Percentiles rank a stretch among this genome's conserved stretches.
phyloP scores from a whole-genome alignment of 164 flowering plant species.

The Liriodendron chinense region DNA sequence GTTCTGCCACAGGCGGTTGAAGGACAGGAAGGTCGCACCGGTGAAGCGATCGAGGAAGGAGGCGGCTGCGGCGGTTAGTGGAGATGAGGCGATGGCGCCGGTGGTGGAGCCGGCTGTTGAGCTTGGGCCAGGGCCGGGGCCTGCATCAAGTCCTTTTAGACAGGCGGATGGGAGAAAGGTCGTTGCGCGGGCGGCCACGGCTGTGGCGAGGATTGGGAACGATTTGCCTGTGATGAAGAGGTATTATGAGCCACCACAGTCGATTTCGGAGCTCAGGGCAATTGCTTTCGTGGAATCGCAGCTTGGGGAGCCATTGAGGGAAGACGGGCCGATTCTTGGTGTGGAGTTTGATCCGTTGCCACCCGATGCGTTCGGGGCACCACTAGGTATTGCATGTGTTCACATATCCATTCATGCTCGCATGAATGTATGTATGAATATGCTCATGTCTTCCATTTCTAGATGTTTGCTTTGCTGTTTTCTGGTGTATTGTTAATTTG shows the following conservation, averaged over 20 bases:
- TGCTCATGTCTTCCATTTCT: not conserved
- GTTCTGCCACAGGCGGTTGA: slow-evolving; percentile 91
- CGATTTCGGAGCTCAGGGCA: slow-evolving; percentile 56
- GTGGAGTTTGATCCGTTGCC: slow-evolving; percentile 94
- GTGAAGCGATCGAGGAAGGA: slow-evolving; percentile 48
- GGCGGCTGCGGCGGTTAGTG: slow-evolving; percentile 9
- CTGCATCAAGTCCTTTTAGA: slow-evolving; percentile 47
- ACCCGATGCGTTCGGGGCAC: slow-evolving; percentile 87
- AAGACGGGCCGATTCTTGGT: slow-evolving; percentile 90
- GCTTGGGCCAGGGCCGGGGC: slow-evolving; percentile 39
- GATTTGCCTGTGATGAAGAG: slow-evolving; percentile 47
- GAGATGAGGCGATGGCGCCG: slow-evolving; percentile 20
- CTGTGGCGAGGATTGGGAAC: slow-evolving; percentile 40
- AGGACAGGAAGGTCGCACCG: slow-evolving; percentile 58
- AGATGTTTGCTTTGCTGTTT: no score
- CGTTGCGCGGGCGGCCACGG: slow-evolving; percentile 32
- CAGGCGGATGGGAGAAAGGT: slow-evolving; percentile 33
- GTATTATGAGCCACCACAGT: slow-evolving; percentile 54
- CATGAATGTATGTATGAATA: not conserved
- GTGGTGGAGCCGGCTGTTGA: slow-evolving; percentile 26
- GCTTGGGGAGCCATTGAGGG: slow-evolving; percentile 74
- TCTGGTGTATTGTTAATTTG: no score
- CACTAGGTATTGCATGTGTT: slow-evolving; percentile 48
- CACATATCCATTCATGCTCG: not conserved
- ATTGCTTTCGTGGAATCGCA: slow-evolving; percentile 83